These are phyloP conservation scores for Colletotrichum coccodes DNA, from an alignment of 2,329 filamentous ascomycete species.

Conservation along the genomic window DNA sequence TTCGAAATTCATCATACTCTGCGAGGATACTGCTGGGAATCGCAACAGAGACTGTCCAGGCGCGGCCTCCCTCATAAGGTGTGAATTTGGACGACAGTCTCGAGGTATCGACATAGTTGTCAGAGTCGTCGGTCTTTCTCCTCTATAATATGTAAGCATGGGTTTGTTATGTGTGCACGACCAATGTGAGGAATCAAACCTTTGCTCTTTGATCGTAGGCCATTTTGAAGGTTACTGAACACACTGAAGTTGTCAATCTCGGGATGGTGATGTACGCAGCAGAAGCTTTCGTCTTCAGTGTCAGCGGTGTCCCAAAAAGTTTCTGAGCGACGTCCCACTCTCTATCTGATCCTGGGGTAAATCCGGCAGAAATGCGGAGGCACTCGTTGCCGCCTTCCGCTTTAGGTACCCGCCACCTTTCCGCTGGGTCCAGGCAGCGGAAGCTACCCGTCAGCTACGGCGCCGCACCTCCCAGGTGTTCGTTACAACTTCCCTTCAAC, in stretches of 20 bases:
- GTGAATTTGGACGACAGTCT: conserved; percentile 77
- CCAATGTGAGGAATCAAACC: not conserved
- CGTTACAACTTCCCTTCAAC: not conserved
- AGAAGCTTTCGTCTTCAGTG: not conserved
- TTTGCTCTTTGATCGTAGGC: conserved; percentile 34
- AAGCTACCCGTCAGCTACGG: conserved; percentile 11
- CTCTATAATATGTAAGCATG: conserved; percentile 49
- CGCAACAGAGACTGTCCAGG: conserved; percentile 81
- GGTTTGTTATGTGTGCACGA: fast-evolving
- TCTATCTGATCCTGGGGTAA: conserved; percentile 28
- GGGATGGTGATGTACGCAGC: not conserved
- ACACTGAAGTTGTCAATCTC: not conserved
- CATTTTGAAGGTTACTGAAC: conserved; percentile 5
- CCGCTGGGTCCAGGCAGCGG: conserved; percentile 24
- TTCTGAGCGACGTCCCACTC: conserved; percentile 25
- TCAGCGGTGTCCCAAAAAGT: conserved; percentile 24
- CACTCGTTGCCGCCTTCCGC: conserved; percentile 36
- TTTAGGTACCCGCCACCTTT: conserved; percentile 21
- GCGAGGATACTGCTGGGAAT: conserved; percentile 81
- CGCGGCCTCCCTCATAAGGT: conserved; percentile 68
- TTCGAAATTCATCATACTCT: conserved; percentile 62
- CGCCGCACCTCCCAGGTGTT: not conserved
- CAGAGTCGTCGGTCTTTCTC: conserved; percentile 58
- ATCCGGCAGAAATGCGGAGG: conserved; percentile 37
- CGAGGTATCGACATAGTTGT: conserved; percentile 51